Percentiles rank a stretch among this genome's conserved stretches.
Evolutionary conservation across 225 moss, liverwort and hornwort genomes (phyloP).

Genomic region (Marchantia polymorpha): DNA sequence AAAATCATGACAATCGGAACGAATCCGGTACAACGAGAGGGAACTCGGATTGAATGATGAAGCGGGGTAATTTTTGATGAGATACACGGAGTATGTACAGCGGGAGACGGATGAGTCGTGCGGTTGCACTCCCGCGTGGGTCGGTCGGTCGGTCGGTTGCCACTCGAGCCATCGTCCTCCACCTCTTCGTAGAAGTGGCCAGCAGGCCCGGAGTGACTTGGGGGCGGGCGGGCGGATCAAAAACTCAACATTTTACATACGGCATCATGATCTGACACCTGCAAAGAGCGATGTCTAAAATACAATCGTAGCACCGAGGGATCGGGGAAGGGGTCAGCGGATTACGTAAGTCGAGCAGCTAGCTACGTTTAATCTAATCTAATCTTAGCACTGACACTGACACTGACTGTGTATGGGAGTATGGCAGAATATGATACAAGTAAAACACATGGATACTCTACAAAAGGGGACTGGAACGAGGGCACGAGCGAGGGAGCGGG

Average conservation of each 20-base stretch:
- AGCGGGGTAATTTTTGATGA: neutral
- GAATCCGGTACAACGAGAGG: neutral
- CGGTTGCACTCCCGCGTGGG: neutral
- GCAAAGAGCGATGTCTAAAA: slow-evolving; percentile 5
- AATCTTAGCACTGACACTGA: neutral
- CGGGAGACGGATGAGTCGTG: neutral
- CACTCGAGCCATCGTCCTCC: neutral
- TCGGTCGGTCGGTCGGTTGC: too few species aligned
- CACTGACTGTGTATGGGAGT: neutral
- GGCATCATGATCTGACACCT: slow-evolving; percentile 21
- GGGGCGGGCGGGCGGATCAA: neutral
- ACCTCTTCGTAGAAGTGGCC: neutral
- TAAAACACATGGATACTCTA: neutral
- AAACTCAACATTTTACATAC: slow-evolving; percentile 10
- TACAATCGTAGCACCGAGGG: neutral
- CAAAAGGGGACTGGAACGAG: neutral
- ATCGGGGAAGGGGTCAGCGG: neutral
- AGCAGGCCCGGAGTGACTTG: neutral
- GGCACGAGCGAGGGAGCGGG: neutral
- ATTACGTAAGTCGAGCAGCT: neutral
- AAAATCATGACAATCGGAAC: neutral
- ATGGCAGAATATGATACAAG: slow-evolving; percentile 14
- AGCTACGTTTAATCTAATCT: neutral
- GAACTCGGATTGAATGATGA: neutral
- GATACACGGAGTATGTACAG: neutral